Conservation (phyloP, 2,329 filamentous ascomycete genomes). For the Albophoma yamanashiensis region DNA sequence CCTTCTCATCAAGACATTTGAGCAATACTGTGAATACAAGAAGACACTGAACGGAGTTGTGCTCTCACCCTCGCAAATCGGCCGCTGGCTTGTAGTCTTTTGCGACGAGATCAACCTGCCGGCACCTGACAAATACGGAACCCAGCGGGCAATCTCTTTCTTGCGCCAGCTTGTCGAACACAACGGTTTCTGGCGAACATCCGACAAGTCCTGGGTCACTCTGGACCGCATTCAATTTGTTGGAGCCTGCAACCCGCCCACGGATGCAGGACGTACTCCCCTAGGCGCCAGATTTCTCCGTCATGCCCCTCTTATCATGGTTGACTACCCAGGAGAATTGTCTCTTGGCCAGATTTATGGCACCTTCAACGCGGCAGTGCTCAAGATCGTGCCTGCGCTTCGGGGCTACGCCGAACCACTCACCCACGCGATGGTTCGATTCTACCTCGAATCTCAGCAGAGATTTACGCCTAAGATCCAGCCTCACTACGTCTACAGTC, state of each 20-base stretch:
- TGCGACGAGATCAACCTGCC: conserved; percentile 99
- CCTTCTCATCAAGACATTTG: conserved; percentile 96
- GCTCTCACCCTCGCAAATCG: conserved; percentile 91
- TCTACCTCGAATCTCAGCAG: conserved; percentile 90
- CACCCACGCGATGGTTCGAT: conserved; percentile 93
- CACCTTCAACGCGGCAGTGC: conserved; percentile 89
- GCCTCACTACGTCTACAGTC: conserved; percentile 98
- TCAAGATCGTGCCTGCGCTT: conserved; percentile 94
- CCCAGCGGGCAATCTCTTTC: conserved; percentile 95
- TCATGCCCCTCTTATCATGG: conserved; percentile 98
- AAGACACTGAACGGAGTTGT: conserved; percentile 96
- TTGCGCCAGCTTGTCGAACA: conserved; percentile 95
- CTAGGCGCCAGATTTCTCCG: conserved; percentile 89
- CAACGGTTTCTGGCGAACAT: conserved; percentile 97
- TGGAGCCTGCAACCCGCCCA: conserved; percentile 95
- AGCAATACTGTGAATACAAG: conserved; percentile 99
- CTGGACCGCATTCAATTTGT: conserved; percentile 98
- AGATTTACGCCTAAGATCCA: conserved; percentile 95
- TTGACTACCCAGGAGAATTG: conserved; percentile 93
- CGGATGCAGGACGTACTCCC: conserved; percentile 90
- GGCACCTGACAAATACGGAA: conserved; percentile 93
- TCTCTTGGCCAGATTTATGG: conserved; percentile 97
- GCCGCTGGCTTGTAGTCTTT: conserved; percentile 96
- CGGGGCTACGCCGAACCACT: conserved; percentile 89
- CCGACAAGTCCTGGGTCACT: conserved; percentile 95